These are phyloP conservation scores for Dictyostelium brefeldianum DNA, from an alignment of 78 protist genomes.

Conservation along the genomic window DNA sequence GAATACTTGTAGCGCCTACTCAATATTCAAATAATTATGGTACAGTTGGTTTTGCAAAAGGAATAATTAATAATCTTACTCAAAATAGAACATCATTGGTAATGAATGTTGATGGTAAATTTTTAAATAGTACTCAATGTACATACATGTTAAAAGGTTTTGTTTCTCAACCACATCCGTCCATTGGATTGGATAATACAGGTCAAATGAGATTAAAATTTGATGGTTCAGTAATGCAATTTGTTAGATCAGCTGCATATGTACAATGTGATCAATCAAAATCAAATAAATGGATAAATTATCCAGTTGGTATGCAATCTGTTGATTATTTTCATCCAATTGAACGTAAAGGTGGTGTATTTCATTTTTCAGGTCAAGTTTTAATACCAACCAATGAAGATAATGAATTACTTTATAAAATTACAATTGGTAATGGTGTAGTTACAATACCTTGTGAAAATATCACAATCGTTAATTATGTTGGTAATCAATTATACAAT, in stretches of 20 bases:
- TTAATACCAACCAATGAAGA: background rate
- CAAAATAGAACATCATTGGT: background rate
- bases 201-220: background rate
- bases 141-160: background rate
- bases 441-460: background rate
- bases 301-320: background rate
- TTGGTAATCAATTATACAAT: background rate
- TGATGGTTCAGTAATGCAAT: background rate
- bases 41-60: background rate
- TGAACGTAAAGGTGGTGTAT: background rate
- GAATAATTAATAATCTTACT: background rate
- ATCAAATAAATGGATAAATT: background rate
- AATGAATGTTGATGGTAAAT: background rate
- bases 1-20: background rate
- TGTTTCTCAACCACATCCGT: background rate
- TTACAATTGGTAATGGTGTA: background rate
- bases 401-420: background rate
- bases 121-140: background rate
- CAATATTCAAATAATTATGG: conserved; percentile 1
- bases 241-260: background rate
- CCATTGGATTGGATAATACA: background rate
- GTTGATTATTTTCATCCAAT: background rate
- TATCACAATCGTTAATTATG: background rate
- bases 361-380: background rate
- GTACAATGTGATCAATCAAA: background rate